A percentile compares a stretch with the other conserved stretches of the same genome.
phyloP scores from a whole-genome alignment of 75 land plant genomes.

The Chamaecyparis obtusa region DNA sequence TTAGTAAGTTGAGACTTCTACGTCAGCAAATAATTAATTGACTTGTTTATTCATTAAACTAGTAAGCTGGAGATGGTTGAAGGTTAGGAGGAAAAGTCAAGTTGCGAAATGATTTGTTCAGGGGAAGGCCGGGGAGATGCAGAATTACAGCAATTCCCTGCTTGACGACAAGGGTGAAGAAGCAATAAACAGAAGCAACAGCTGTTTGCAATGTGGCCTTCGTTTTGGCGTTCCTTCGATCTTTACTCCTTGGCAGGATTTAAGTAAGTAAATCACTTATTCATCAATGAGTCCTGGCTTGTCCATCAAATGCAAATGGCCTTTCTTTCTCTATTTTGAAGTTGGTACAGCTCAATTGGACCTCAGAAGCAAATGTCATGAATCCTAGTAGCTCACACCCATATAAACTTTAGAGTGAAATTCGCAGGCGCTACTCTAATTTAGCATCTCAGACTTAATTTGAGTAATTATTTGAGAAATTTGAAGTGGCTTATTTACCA shows the following conservation, averaged over 20 bases:
- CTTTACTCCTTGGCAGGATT: slow-evolving; percentile 8
- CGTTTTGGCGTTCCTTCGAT: slow-evolving; percentile 1
- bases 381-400: background rate
- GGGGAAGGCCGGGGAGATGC: background rate
- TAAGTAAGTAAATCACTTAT: background rate
- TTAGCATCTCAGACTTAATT: too few species aligned
- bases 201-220: background rate
- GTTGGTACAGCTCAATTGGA: background rate
- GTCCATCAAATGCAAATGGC: background rate
- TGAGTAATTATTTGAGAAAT: too few species aligned
- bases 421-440: background rate
- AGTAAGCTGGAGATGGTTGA: background rate
- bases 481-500: background rate
- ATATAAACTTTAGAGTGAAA: background rate
- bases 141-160: background rate
- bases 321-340: background rate
- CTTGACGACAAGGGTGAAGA: background rate
- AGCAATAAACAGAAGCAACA: background rate
- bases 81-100: background rate
- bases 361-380: background rate
- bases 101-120: background rate
- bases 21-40: too few species aligned
- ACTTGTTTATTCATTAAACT: too few species aligned
- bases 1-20: too few species aligned
- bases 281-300: too few species aligned